Percentiles rank a stretch among this genome's conserved stretches.
These are phyloP conservation scores for Cutaneotrichosporon mucoides DNA, from an alignment of 1,284 basidiomycete species.

Conservation along the genomic window DNA sequence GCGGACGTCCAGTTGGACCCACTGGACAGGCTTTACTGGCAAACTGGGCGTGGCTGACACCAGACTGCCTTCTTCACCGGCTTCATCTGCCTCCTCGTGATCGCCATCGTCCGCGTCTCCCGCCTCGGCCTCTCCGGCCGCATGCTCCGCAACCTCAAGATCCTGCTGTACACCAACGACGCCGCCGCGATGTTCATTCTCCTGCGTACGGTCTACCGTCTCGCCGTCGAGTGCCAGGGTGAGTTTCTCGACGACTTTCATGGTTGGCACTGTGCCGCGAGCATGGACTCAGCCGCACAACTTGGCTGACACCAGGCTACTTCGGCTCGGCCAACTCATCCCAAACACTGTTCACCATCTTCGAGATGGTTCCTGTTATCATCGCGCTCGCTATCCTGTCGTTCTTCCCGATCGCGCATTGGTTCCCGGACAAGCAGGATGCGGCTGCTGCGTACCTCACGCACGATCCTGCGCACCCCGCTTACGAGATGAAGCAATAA, in stretches of 20 bases:
- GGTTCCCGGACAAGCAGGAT: constrained; percentile 8
- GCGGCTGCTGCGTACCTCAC: background rate
- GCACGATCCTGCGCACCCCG: background rate
- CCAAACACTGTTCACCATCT: constrained; percentile 44
- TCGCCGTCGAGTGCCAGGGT: constrained; percentile 49
- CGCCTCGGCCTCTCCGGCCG: background rate
- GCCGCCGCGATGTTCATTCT: constrained; percentile 26
- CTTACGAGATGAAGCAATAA: background rate
- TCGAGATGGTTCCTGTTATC: constrained; percentile 49
- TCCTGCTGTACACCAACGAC: constrained; percentile 7
- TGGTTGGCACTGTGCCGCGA: no score
- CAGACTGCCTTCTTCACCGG: constrained; percentile 15
- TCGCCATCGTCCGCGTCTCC: constrained; percentile 3
- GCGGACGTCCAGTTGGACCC: no score
- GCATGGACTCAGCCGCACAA: no score
- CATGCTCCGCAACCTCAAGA: constrained; percentile 1
- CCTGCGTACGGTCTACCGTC: constrained; percentile 47
- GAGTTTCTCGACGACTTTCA: no score
- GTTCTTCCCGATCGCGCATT: constrained; percentile 18
- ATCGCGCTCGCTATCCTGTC: constrained; percentile 42
- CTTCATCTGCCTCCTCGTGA: constrained; percentile 6
- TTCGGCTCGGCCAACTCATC: constrained; percentile 41
- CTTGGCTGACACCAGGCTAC: constrained; percentile 19
- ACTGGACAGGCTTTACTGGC: no score
- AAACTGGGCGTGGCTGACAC: background rate